Evolutionary conservation across 2,329 filamentous ascomycete genomes (phyloP), one percentile per base, ranked within the genome.

Genomic region (Neonectria hederae): DNA sequence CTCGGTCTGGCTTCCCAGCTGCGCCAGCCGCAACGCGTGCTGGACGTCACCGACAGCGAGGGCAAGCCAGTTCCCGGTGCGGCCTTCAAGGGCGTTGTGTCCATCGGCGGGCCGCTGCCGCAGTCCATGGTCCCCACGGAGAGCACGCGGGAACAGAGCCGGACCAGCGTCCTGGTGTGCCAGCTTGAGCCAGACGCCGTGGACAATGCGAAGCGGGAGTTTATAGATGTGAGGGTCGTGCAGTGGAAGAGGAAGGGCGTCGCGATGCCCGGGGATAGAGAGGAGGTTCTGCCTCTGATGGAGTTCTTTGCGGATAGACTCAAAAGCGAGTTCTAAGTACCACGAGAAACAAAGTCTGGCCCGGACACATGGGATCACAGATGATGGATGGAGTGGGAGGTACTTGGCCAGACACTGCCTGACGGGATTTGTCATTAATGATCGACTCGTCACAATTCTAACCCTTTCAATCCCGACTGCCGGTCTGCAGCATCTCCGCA

Each of bases 261-360:
- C 77, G 86, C 86, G 1, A 97, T 97, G 94, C 93, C 94, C n/a
- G 82, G 84, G 49, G 90, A 85, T 75, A 84, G 91, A 57, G 93
- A 97, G 11, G 94, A 98, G 83, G 94, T 97, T 86, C 75, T 94
- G 73, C 94, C 94, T 0, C 86, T 97, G 65, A 97, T 97, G 93
- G 88, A 91, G 74, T 97, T 90, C 72, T 86, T 94, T 72, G 90
- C 90, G 0, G 85, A 90, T 54, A 85, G 90, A 72, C 77, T 96
- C 19, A 73, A 59, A 30, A 70, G 62, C 55, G 75, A 69, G 19
- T 74, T 69, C 60, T 68, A 66, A 46, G 54, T 10, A 9, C 14
- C 45, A 21, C 6, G 21, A 45, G 22, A 5, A 21, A 43, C 14
- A 21, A 17, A 30, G 7, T 9, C 40, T 3, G 10, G n/a, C 26